Evolutionary conservation across 768 basidiomycete species (phyloP), one percentile per base, ranked within the genome.

Genomic region (Boletus speciosus): DNA sequence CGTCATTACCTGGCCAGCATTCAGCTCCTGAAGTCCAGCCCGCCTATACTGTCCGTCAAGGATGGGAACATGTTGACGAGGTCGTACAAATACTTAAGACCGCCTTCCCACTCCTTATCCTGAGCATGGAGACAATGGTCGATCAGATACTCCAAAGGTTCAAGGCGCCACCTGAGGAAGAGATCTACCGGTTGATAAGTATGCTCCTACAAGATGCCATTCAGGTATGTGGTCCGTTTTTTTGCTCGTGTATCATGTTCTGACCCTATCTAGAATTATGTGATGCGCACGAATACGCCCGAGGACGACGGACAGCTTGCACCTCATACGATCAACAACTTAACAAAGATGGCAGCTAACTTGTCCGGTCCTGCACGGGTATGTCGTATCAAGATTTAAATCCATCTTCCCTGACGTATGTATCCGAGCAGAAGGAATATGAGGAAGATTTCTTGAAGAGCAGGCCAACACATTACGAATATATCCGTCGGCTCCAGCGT

Each of bases 61-160:
- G 91, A 27, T 91, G 84, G 81, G 96, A 98, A 50, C 81, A 89
- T 62, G 85, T 97, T 7, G 97, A 99, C 21, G 97, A 98, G 66
- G 84, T 98, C 53, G 83, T 94, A 39, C 88, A 94, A 66, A 85
- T 92, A 36, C 78, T 98, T 63, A 98, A 99, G 74, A 97, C 96
- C 0, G 87, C 92, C 0, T 97, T 95, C 78, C 97, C 97, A 0
- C 79, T 99, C 7, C 80, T 99, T 35, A 91, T 96, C 31, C 76
- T 98, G 21, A 97, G 93, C 52, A 79, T 99, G 78, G 97, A 99
- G 74, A 95, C 93, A 15, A 89, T 98, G 81, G 89, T 95, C 5
- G 97, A 99, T 60, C 94, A 98, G 71, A 89, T 99, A 59, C 79
- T 84, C 21, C 81, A 85, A 54, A 83, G 93, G 48, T 96, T 98